phyloP scores from a whole-genome alignment of 371 early-diverging fungal species.

The Syncephalis plumigaleata region DNA sequence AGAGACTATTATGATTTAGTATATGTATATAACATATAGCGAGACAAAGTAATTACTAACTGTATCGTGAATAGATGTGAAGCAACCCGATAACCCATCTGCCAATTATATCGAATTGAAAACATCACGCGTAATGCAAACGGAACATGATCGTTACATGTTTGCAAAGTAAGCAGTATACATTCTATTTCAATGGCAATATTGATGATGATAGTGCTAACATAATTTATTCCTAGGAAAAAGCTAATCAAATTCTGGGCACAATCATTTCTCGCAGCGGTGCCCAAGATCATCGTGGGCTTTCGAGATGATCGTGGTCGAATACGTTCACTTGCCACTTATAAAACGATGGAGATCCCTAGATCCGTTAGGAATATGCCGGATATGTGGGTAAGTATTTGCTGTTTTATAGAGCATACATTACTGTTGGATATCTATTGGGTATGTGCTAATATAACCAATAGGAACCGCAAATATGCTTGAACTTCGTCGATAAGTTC shows the following conservation, averaged over 20 bases:
- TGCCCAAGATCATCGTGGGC: slow-evolving; percentile 64
- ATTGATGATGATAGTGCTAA: too few relatives aligned
- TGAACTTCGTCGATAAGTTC: slow-evolving; percentile 25
- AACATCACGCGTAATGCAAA: slow-evolving; percentile 51
- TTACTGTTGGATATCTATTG: neutral
- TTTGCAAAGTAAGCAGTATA: slow-evolving; percentile 54
- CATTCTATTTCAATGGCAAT: neutral
- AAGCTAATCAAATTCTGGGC: slow-evolving; percentile 84
- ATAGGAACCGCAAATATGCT: slow-evolving; percentile 24
- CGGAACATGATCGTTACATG: slow-evolving; percentile 19
- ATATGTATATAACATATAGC: neutral
- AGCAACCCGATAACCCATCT: slow-evolving; percentile 22
- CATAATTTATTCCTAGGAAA: slow-evolving; percentile 19
- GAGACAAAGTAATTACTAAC: too few relatives aligned
- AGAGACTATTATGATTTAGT: neutral
- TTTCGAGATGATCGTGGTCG: slow-evolving; percentile 64
- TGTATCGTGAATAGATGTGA: slow-evolving; percentile 11
- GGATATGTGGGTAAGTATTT: slow-evolving; percentile 31
- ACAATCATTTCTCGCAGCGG: slow-evolving; percentile 81
- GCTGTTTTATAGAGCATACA: neutral
- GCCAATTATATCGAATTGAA: slow-evolving; percentile 71
- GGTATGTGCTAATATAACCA: neutral
- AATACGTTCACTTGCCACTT: slow-evolving; percentile 27
- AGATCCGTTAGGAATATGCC: slow-evolving; percentile 41
- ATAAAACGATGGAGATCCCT: slow-evolving; percentile 69